Percentiles rank a stretch among this genome's conserved stretches.
These are phyloP conservation scores for Coelastrella sp. DNA, from an alignment of 139 green algal genomes.

Conservation along the genomic window DNA sequence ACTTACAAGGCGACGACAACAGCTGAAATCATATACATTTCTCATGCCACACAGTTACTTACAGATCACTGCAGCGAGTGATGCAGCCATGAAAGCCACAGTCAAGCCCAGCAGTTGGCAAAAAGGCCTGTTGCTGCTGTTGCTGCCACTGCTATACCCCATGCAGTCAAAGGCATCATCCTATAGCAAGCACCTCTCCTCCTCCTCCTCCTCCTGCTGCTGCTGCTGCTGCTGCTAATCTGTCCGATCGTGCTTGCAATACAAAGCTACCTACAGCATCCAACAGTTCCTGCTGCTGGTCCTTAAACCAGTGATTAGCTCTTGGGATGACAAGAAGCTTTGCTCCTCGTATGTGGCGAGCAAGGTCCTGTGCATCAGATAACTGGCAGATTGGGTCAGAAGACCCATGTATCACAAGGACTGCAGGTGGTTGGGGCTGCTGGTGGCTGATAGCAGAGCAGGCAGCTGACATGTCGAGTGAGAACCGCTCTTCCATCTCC, in stretches of 20 bases:
- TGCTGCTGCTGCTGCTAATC: background rate
- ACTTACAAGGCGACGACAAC: background rate
- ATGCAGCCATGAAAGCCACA: background rate
- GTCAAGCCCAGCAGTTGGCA: background rate
- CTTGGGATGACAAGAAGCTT: background rate
- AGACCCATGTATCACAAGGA: conserved; percentile 26
- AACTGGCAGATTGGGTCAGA: conserved; percentile 24
- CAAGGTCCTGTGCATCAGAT: conserved; percentile 2
- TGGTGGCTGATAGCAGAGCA: conserved; percentile 2
- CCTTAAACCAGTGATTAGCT: conserved; percentile 18
- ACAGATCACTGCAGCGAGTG: no score
- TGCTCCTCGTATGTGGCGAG: background rate
- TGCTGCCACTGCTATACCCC: background rate
- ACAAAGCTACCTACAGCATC: background rate
- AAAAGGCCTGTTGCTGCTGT: background rate
- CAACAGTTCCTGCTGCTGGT: conserved; percentile 8
- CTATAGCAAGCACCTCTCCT: background rate
- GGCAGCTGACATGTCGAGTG: conserved; percentile 3
- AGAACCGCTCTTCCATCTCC: conserved; percentile 30
- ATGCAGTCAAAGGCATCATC: background rate
- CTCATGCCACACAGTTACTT: no score
- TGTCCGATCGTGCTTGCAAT: background rate
- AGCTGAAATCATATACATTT: background rate
- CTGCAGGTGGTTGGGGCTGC: background rate
- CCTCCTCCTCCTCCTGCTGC: background rate